phyloP scores from a whole-genome alignment of 2,329 filamentous ascomycete genomes.

The Beauveria caledonica region DNA sequence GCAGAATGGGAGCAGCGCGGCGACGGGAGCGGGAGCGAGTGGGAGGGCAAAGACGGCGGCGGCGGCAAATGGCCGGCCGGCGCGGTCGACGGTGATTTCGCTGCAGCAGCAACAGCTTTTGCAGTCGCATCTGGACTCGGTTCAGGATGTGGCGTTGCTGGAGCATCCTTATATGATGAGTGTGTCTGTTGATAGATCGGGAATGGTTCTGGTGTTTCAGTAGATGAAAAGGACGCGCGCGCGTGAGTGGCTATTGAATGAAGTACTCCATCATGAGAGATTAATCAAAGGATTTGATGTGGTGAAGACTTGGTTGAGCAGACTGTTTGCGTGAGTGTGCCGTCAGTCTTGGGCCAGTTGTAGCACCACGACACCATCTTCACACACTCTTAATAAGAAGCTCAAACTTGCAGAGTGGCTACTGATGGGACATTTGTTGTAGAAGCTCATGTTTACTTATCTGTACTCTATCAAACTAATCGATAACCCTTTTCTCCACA shows the following conservation, averaged over 20 bases:
- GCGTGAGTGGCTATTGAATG: too few relatives aligned
- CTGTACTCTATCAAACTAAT: background rate
- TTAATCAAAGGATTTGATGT: background rate
- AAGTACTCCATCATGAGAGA: background rate
- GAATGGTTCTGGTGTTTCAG: slow-evolving; percentile 77
- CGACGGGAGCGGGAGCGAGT: slow-evolving; percentile 24
- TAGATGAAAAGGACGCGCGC: slow-evolving; percentile 18
- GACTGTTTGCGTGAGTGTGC: background rate
- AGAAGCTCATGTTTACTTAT: background rate
- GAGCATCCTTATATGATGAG: slow-evolving; percentile 91
- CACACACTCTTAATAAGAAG: too few relatives aligned
- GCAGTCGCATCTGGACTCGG: slow-evolving; percentile 76
- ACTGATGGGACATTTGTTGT: too few relatives aligned
- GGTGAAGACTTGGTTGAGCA: background rate
- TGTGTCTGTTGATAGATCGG: slow-evolving; percentile 79
- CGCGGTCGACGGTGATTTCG: slow-evolving; percentile 77
- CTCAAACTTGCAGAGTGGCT: too few relatives aligned
- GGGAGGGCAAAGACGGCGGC: slow-evolving; percentile 18
- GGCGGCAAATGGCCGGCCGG: slow-evolving; percentile 35
- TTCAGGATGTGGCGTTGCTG: slow-evolving; percentile 81
- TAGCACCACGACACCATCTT: background rate
- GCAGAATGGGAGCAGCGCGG: slow-evolving; percentile 18
- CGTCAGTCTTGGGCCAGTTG: background rate
- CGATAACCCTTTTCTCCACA: slow-evolving; percentile 20
- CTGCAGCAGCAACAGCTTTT: slow-evolving; percentile 80